These are phyloP conservation scores for Pleurotus ostreatus DNA, from an alignment of 768 basidiomycete species.

Conservation along the genomic window DNA sequence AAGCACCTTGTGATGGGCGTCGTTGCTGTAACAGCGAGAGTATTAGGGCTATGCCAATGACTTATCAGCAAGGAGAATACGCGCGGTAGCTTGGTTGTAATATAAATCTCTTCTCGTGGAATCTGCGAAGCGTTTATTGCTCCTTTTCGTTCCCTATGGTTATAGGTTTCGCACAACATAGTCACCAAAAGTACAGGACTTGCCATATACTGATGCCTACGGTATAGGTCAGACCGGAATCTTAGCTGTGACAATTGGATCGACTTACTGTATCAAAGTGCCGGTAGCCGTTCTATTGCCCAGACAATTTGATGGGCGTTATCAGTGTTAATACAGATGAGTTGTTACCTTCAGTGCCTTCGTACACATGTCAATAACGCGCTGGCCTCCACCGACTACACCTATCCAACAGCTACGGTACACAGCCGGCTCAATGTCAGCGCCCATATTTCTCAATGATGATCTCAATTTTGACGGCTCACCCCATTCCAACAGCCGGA, in stretches of 20 bases:
- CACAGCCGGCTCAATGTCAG: background rate
- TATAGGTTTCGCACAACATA: background rate
- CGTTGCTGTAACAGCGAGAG: constrained; percentile 10
- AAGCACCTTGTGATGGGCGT: constrained; percentile 26
- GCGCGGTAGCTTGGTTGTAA: constrained; percentile 6
- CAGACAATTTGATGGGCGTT: background rate
- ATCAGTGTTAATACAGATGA: background rate
- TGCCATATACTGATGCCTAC: constrained; percentile 26
- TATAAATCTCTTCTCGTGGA: constrained; percentile 1
- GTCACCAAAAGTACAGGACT: background rate
- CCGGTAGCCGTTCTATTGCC: constrained; percentile 35
- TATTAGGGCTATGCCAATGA: background rate
- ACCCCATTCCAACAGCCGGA: constrained; percentile 29
- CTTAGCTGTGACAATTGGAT: background rate
- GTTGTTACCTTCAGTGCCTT: constrained; percentile 27
- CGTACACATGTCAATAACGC: constrained; percentile 32
- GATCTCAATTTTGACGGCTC: background rate
- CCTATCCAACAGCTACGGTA: constrained; percentile 36
- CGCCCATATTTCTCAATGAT: no score
- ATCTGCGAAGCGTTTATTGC: constrained; percentile 2
- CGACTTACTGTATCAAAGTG: constrained; percentile 38
- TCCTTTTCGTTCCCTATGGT: constrained; percentile 2
- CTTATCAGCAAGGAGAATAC: background rate
- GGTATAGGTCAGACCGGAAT: background rate
- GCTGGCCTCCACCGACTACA: constrained; percentile 28